Base-by-base conservation (phyloP, 2,329 filamentous ascomycete genomes). In the Pseudogymnoascus sp. region DNA sequence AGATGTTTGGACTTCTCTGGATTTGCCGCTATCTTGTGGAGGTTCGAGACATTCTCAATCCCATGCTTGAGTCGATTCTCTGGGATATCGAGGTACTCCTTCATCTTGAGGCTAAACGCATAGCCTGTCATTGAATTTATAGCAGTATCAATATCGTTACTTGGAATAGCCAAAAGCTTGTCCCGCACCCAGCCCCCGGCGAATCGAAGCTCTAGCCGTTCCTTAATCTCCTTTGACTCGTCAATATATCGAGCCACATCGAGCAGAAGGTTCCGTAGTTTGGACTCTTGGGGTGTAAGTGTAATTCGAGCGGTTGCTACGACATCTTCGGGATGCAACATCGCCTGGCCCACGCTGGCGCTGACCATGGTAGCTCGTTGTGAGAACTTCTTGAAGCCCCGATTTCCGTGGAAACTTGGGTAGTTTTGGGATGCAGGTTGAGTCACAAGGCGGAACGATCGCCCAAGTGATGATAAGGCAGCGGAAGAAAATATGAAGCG, bases 1-100 rank as follows among this genome's bases (percentile, higher is more conserved):
- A 97, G 82, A 71, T 97, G 90, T 76, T 97, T 97, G 18, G 92
- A 96, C 76, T 96, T 97, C 70, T 97, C 92, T 0, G 92, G 93
- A 72, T 97, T 97, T 62, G 88, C 88, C 59, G 88, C 87, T 67
- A 97, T 93, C 73, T 91, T 95, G 79, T 97, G 88, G 33, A 97
- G 79, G 65, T 84, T 87, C 58, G 88, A 87, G 60, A 94, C 79
- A 61, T 87, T 86, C 30, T 73, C 72, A 57, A 87, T 79, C 8
- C 74, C 75, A 68, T 92, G 87, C 69, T 85, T 86, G 59, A 81
- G 77, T 3, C 82, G 75, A 63, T 86, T 85, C 4, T 80, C 81
- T 0, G 82, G 77, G 25, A 79, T 75, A 58, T 82, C 81, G 70
- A 90, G 86, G 69, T 89, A 89, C 65, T 86, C 80, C 65, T 84